Base-by-base conservation (phyloP, 2,329 filamentous ascomycete species). In the Plenodomus tracheiphilus region DNA sequence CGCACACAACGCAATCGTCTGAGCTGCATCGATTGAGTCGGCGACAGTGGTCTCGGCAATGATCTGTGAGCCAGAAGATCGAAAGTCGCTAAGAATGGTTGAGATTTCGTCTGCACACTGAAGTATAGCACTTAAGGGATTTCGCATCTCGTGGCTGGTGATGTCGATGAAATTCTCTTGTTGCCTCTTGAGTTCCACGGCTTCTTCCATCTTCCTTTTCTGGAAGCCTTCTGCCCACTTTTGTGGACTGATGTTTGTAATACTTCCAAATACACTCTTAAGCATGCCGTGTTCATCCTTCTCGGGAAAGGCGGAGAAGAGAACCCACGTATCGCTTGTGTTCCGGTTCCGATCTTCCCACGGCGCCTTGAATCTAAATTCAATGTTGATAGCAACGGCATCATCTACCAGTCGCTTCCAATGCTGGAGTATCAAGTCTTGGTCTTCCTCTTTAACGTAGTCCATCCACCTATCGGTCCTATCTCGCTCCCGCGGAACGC, bases 131-230 rank as follows among this genome's bases (percentile, higher is more conserved):
- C 84, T 87, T 2, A 91, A 75, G 0, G 88, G 88, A 59, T 91
- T 91, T 17, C 87, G 82, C 85, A 90, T 87, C 62, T 89, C 87
- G 69, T 89, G 87, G 53, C 81, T 86, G 2, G 85, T 88, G 54
- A 90, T 89, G 68, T 91, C 88, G 62, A 92, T 89, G 61, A 91
- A 91, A 55, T 88, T 88, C 61, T 92, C 87, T 64, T 93, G 89
- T 64, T 89, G 86, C 4, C 85, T 79, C 70, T 94, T 94, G 52
- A 91, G 79, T 66, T 93, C 87, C 2, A 92, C 83, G 0, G 89
- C 91, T 67, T 94, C 89, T 62, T 92, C 84, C 63, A 89, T 87
- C 49, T 89, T 85, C 38, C 85, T 81, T 61, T 83, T 89, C 69
- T 95, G 89, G 28, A 91, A 84, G 39, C 86, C 85, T 70, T 95